Conservation (phyloP, 202 grass and related monocot species). For the Musa balbisiana region DNA sequence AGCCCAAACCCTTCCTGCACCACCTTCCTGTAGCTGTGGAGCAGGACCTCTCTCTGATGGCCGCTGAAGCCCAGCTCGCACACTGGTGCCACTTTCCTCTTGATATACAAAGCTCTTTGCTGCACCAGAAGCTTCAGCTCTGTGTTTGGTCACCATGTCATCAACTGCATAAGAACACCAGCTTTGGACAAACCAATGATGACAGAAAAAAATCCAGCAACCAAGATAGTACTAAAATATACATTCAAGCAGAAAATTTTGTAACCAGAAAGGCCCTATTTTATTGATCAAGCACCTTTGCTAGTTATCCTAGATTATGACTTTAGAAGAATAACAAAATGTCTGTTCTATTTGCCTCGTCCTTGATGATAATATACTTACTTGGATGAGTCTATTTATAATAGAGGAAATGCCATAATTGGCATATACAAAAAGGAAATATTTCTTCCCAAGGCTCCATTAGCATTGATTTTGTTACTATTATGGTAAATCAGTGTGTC, state of each 20-base stretch:
- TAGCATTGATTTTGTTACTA: neutral
- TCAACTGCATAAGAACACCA: constrained; percentile 23
- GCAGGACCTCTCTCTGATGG: constrained; percentile 36
- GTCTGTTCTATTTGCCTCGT: too few relatives aligned
- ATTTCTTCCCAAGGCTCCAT: too few relatives aligned
- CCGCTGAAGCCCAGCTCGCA: constrained; percentile 38
- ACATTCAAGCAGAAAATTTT: neutral
- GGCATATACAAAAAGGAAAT: too few relatives aligned
- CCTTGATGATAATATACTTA: too few relatives aligned
- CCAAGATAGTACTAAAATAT: neutral
- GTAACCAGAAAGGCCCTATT: neutral
- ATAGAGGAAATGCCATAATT: too few relatives aligned
- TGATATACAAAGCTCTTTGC: constrained; percentile 43
- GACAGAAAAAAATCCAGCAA: neutral
- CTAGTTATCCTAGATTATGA: neutral
- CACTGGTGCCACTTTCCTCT: constrained; percentile 36
- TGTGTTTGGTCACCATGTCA: constrained; percentile 86
- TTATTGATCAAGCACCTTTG: neutral
- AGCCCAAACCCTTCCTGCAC: constrained; percentile 47
- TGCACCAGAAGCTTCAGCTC: constrained; percentile 41
- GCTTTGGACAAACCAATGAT: too few relatives aligned
- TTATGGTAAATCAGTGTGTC: neutral
- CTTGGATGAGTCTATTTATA: too few relatives aligned
- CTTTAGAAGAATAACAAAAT: neutral
- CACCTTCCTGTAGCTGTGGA: constrained; percentile 32